Base-by-base conservation (phyloP, 2,329 filamentous ascomycete genomes). In the Purpureocillium lavendulum region DNA sequence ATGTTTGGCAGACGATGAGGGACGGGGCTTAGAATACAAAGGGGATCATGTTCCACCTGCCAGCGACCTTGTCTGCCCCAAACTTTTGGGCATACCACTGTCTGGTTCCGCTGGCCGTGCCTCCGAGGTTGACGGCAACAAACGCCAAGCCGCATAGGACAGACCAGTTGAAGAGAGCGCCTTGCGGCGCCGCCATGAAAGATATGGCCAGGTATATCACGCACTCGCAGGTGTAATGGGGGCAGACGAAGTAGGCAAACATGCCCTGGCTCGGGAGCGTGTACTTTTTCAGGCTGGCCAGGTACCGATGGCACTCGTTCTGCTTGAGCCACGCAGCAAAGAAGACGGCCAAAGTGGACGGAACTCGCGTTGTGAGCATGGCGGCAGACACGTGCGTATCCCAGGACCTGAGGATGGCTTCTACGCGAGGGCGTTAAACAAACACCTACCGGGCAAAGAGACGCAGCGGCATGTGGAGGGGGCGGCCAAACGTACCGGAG, bases 151-250 rank as follows among this genome's bases (percentile, higher is more conserved):
- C 86, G 40, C 77, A 77, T 29, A 84, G 53, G 33, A 96, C 59
- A 1, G 89, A 90, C 56, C 67, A 75, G 60, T 95, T 96, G 42
- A 87, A 58, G 40, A 74, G 46, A 26, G 67, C 61, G 10, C 80
- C 83, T 7, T 64, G 52, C 1, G 89, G 88, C 1, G 89, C 87
- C 24, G 82, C 80, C 30, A 84, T 59, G 34, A 92, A 62, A 3
- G 87, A 75, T 47, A 98, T 64, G n/a, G 82, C 74, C 15, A 88
- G 56, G 58, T 98, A 97, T 42, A 96, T 77, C 31, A 84, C 57
- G 55, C 86, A 89, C 64, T 97, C 92, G 53, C 83, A 87, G 4
- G 84, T 84, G 61, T 97, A 98, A 62, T 98, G 92, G 14, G 92
- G 88, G 51, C 85, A 94, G 30, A 96, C 64, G 16, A 94, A 61